phyloP scores from a whole-genome alignment of 1,284 basidiomycete genomes.

The Mycosarcoma mackinlayi region DNA sequence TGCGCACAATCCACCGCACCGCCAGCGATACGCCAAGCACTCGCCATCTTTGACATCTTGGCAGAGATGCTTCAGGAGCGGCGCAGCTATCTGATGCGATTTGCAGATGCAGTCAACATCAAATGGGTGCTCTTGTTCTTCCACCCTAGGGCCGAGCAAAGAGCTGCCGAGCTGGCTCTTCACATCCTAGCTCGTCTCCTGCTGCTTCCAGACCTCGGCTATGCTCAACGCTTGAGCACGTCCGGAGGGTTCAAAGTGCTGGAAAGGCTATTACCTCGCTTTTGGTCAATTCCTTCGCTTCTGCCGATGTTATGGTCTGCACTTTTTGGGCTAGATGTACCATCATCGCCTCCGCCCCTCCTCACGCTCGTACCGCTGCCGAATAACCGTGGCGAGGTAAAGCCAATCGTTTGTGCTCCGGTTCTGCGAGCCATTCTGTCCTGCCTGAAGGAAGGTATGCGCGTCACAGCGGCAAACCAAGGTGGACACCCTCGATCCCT shows the following conservation, averaged over 20 bases:
- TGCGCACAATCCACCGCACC: no score
- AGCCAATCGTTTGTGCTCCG: conserved; percentile 70
- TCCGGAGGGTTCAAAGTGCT: conserved; percentile 80
- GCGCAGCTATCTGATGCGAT: conserved; percentile 36
- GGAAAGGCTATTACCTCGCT: conserved; percentile 78
- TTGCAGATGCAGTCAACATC: conserved; percentile 45
- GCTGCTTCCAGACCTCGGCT: conserved; percentile 17
- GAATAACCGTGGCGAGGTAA: conserved; percentile 71
- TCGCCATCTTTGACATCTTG: conserved; percentile 48
- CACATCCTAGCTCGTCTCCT: conserved; percentile 48
- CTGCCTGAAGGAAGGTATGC: conserved; percentile 50
- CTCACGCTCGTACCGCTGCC: conserved; percentile 72
- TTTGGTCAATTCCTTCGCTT: conserved; percentile 75
- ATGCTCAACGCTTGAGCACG: conserved; percentile 73
- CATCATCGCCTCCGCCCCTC: conserved; percentile 72
- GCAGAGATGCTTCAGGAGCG: conserved; percentile 41
- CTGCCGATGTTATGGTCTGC: conserved; percentile 75
- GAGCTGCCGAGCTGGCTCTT: conserved; percentile 42
- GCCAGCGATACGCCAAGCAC: conserved; percentile 14
- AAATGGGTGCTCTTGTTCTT: conserved; percentile 62
- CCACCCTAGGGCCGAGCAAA: conserved; percentile 49
- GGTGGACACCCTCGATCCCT: conserved; percentile 6
- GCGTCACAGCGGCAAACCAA: conserved; percentile 11
- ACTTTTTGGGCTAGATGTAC: conserved; percentile 73
- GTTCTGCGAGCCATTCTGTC: conserved; percentile 57